Evolutionary conservation across 106 monocot species (phyloP), one percentile per base, ranked within the genome.

Genomic region (Dendrobium nobile): DNA sequence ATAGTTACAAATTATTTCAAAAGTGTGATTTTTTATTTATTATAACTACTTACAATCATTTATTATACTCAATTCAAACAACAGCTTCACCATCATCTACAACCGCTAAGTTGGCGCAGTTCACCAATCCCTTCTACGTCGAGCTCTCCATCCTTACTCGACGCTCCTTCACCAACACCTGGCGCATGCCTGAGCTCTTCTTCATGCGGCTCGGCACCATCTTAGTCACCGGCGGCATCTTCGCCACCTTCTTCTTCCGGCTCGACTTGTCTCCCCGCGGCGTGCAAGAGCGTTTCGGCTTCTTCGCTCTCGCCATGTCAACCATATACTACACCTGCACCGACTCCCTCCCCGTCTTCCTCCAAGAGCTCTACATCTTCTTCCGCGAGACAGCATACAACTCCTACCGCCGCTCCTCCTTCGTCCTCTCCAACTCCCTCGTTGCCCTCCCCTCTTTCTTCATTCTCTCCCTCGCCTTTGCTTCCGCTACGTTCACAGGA

Each of bases 351-450:
- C 92, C 91, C 24, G 87, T 94, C 59, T 94, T 94, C 91, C 81
- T 94, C 77, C 90, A 94, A 24, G 94, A 92, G 67, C 86, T 91
- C 54, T 85, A 88, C 88, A 90, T 94, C 79, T 94, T 89, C 80
- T 84, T 92, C 82, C 80, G 94, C 2, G 94, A 94, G 82, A 94
- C 94, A 5, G 84, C 94, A 22, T 88, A 94, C 84, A 94, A 92
- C 80, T 89, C 91, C 51, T 94, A 94, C 80, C 88, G 94, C 42
- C 85, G 91, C 7, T 90, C 90, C 26, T 93, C 93, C 65, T 93
- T 89, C 81, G 93, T 93, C 18, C 78, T 94, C 37, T 82, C 93
- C 54, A 89, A 89, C 88, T 42, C 91, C 73, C 59, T 88, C 67
- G 91, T 89, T 79, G 67, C 79, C 44, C 41, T 94, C 82, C 93